phyloP scores from a whole-genome alignment of 805 yeast genomes.

The Wickerhamomyces hampshirensis region DNA sequence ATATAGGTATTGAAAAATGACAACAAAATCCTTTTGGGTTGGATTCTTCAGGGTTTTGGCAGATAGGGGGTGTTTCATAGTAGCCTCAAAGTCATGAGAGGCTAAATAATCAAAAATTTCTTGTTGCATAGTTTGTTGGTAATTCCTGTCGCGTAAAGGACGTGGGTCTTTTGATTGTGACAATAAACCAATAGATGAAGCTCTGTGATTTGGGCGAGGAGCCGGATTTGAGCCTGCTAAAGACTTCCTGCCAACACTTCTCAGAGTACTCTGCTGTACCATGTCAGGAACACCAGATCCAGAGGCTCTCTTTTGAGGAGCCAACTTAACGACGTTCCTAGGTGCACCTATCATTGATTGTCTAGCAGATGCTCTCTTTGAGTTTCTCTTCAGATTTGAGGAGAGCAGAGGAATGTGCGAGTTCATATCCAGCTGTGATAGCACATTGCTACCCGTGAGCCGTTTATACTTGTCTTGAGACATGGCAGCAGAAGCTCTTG shows the following conservation, averaged over 20 bases:
- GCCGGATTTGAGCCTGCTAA: conserved; percentile 13
- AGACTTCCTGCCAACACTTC: conserved; percentile 21
- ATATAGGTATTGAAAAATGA: conserved; percentile 77
- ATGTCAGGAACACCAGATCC: conserved; percentile 21
- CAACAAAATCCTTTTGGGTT: conserved; percentile 80
- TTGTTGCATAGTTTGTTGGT: conserved; percentile 60
- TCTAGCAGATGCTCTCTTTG: conserved; percentile 20
- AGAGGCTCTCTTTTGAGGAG: conserved; percentile 19
- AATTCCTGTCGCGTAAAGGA: conserved; percentile 69
- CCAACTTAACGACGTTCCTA: conserved; percentile 5
- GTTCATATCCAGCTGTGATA: conserved; percentile 22
- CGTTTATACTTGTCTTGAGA: conserved; percentile 22
- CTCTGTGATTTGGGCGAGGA: conserved; percentile 17
- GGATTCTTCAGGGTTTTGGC: conserved; percentile 65
- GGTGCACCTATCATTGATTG: conserved; percentile 29
- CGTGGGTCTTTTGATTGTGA: conserved; percentile 53
- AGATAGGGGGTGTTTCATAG: conserved; percentile 65
- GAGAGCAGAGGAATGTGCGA: conserved; percentile 24
- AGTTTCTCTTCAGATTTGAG: conserved; percentile 20
- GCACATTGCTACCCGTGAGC: conserved; percentile 15
- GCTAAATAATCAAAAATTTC: conserved; percentile 63
- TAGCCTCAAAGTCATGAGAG: conserved; percentile 64
- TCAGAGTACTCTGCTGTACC: conserved; percentile 24
- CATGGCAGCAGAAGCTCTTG: conserved; percentile 6
- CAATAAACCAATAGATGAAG: conserved; percentile 23